Evolutionary conservation across 2,329 filamentous ascomycete genomes (phyloP), one percentile per base, ranked within the genome.

Genomic region (Fusarium sp.): DNA sequence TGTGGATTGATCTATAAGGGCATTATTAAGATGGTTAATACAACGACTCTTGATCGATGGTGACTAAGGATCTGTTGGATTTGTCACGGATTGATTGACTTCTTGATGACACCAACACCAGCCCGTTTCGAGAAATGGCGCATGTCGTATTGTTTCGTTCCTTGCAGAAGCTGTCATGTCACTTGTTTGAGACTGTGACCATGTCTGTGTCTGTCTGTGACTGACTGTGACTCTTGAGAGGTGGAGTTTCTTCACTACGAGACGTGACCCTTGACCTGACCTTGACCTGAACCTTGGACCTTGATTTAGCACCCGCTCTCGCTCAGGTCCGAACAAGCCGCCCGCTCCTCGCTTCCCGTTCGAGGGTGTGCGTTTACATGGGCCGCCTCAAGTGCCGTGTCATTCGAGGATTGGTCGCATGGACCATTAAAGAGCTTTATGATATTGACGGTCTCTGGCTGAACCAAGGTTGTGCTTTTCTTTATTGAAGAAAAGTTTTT

Each of bases 241-340:
- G 57, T 62, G 59, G 57, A 62, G 59, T 43, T 33, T 56, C 31
- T 42, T 38, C 35, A 35, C 55, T 47, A 33, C 42, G 57, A 63
- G 48, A 62, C 57, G 23, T 55, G 57, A 63, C 58, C 54, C 41
- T 24, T 24, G 33, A 42, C 24, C 13, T 59, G 52, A 46, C 46
- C 56, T 39, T 57, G 33, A 29, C 41, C 57, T 38, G 48, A 26
- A 24, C 33, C 50, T 62, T 59, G 33, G 29, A 47, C 60, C 62
- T 65, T 65, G 60, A 37, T 56, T 66, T 57, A 70, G 62, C 59
- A 70, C 49, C 61, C 71, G 65, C 68, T 54, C 50, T 62, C 71
- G 68, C 63, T 54, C 54, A 62, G 54, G 61, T 55, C 72, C 64
- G 68, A 72, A 48, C n/a, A 73, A 63, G 57, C 57, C 57, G 68